Evolutionary conservation across 352 stramenopile species (phyloP), one percentile per base, ranked within the genome.

Genomic region (Globisporangium megalacanthum): DNA sequence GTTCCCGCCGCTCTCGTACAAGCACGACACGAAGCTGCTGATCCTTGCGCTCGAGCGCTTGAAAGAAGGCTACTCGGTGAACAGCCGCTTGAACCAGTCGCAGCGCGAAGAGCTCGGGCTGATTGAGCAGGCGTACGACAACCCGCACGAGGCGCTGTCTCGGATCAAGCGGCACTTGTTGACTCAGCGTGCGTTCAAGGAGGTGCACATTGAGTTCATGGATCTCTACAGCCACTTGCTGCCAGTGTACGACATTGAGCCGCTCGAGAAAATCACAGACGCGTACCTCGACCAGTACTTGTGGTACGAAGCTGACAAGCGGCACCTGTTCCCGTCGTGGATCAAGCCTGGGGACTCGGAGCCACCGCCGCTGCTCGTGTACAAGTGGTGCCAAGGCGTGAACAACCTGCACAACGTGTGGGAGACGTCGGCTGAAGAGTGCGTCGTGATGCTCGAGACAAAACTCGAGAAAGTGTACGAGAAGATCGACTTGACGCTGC

Each of bases 311-410:
- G 97, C 96, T 15, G 97, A 99, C 78, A 99, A 99, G 72, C 93
- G 97, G 5, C 93, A 99, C 63, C 72, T 99, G n/a, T 99, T 99
- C 70, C 98, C 98, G 14, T 98, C 93, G 67, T 99, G 98, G 98
- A 97, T 99, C 56, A 99, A 99, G 76, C 98, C 98, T 41, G 91
- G 96, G 20, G 98, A 99, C 74, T 98, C 95, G 36, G 97, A 99
- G 69, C 97, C 98, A 33, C 96, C 97, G 47, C 98, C 97, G 52
- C 71, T 99, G 6, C 84, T 99, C 41, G 96, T 99, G 25, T 99
- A 99, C 86, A 99, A 99, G 78, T 99, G 97, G 96, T 99, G 97
- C 80, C 96, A 99, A 66, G 98, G 97, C 47, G 84, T 99, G n/a
- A 99, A 99, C 77, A 99, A 99, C 62, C 68, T 99, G 35, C 88